Conservation (phyloP, 805 yeast genomes). For the Candida awuae region DNA sequence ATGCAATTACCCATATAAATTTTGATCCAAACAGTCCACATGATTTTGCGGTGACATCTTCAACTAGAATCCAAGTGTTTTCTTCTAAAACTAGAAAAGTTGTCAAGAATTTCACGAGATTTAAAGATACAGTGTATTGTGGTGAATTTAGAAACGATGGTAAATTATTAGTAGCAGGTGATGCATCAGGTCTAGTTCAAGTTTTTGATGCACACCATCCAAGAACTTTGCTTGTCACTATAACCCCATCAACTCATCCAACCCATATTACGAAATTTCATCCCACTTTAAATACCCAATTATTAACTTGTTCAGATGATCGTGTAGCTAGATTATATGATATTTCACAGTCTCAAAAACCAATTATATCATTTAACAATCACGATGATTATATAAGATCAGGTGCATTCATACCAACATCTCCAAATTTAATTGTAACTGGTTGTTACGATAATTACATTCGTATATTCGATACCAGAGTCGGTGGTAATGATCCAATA, state of each 20-base stretch:
- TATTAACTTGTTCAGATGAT: conserved; percentile 89
- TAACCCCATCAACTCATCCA: conserved; percentile 79
- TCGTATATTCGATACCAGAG: conserved; percentile 76
- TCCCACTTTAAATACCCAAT: conserved; percentile 61
- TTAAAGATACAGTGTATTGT: conserved; percentile 84
- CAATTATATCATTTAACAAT: conserved; percentile 57
- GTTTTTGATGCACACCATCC: conserved; percentile 75
- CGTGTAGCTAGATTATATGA: conserved; percentile 82
- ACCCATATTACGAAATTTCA: conserved; percentile 92
- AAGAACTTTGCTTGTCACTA: conserved; percentile 66
- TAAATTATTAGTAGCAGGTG: conserved; percentile 85
- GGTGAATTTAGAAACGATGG: conserved; percentile 93
- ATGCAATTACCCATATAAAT: conserved; percentile 78
- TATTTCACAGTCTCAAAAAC: conserved; percentile 67
- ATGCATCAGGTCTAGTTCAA: conserved; percentile 88
- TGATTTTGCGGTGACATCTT: conserved; percentile 88
- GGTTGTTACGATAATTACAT: conserved; percentile 92
- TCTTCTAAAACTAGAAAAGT: conserved; percentile 94
- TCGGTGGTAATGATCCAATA: conserved; percentile 41
- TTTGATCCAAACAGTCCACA: conserved; percentile 83
- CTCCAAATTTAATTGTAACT: conserved; percentile 71
- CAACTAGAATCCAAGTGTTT: conserved; percentile 86
- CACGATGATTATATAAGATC: conserved; percentile 87
- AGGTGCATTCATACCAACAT: conserved; percentile 61
- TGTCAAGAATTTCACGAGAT: conserved; percentile 72